A percentile compares a stretch with the other conserved stretches of the same genome.
Evolutionary conservation across 2,329 filamentous ascomycete species (phyloP).

Genomic region (Fusarium falciforme): DNA sequence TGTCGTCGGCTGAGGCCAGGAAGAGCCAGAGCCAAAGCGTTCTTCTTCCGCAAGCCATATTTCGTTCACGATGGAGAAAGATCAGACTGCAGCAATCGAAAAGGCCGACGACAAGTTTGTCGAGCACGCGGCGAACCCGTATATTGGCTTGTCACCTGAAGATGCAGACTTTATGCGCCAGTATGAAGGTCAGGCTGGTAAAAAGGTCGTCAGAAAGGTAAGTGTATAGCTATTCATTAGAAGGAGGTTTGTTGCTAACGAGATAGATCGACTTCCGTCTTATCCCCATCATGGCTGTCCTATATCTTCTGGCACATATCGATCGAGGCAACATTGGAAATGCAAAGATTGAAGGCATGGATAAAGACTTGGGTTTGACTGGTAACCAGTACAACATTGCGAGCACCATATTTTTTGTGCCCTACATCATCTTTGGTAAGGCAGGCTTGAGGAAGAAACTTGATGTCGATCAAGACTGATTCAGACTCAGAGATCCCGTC

Average conservation of each 20-base stretch:
- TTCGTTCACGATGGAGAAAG: background rate
- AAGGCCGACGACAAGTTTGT: slow-evolving; percentile 11
- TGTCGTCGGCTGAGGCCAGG: background rate
- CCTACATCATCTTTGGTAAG: slow-evolving; percentile 58
- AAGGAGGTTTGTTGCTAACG: background rate
- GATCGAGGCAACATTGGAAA: slow-evolving; percentile 41
- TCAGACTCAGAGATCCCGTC: slow-evolving; percentile 50
- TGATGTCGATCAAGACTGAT: background rate
- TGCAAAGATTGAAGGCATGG: slow-evolving; percentile 48
- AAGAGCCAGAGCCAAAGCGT: background rate
- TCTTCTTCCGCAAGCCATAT: background rate
- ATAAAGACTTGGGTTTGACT: slow-evolving; percentile 62
- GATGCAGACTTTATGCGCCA: slow-evolving; percentile 25
- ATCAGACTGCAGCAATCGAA: background rate
- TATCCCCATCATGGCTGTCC: slow-evolving; percentile 25
- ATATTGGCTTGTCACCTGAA: slow-evolving; percentile 38
- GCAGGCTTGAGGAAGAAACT: background rate
- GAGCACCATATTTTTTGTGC: slow-evolving; percentile 64
- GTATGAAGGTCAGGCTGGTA: slow-evolving; percentile 28
- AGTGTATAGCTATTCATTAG: rapidly evolving
- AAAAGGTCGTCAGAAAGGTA: slow-evolving; percentile 30
- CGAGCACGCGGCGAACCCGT: slow-evolving; percentile 22
- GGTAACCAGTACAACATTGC: slow-evolving; percentile 65
- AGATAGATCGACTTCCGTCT: slow-evolving; percentile 31
- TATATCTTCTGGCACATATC: slow-evolving; percentile 34